Evolutionary conservation across 139 green algal genomes (phyloP).

Genomic region (Marvania coccoides): DNA sequence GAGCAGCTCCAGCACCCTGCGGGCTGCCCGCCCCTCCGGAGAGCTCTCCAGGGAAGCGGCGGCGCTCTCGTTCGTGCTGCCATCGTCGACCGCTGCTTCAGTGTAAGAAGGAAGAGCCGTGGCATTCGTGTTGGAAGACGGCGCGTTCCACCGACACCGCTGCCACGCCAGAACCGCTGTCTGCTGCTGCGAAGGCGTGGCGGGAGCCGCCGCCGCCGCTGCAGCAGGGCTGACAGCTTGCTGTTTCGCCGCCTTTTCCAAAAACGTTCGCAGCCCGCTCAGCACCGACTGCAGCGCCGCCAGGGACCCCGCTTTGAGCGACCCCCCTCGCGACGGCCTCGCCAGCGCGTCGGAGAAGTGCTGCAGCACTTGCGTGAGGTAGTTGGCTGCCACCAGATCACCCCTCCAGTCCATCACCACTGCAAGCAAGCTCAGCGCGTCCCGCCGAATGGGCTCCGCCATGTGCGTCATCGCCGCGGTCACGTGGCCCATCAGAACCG

Average conservation of each 20-base stretch:
- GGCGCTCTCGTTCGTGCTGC: neutral
- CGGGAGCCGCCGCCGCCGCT: too few species aligned
- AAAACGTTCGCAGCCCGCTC: constrained; percentile 1
- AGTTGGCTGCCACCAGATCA: constrained; percentile 30
- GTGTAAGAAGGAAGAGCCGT: neutral
- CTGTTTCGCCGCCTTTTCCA: too few species aligned
- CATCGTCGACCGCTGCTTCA: neutral
- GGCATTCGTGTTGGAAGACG: neutral
- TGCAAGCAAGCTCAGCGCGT: constrained; percentile 55
- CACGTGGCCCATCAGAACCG: constrained; percentile 72
- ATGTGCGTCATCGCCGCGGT: constrained; percentile 61
- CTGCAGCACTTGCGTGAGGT: constrained; percentile 35
- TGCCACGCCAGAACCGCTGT: neutral
- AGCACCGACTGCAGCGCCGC: constrained; percentile 33
- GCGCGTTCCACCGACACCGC: neutral
- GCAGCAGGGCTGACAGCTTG: too few species aligned
- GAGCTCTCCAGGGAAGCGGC: too few species aligned
- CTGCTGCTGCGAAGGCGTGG: neutral
- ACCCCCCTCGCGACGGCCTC: constrained; percentile 28
- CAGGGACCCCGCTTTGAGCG: constrained; percentile 48
- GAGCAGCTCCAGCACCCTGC: neutral
- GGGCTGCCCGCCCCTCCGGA: too few species aligned
- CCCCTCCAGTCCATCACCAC: constrained; percentile 51
- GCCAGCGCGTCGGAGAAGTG: constrained; percentile 60
- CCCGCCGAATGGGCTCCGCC: constrained; percentile 21